These are phyloP conservation scores for Trichophyton verrucosum DNA, from an alignment of 2,329 filamentous ascomycete species.

Conservation along the genomic window DNA sequence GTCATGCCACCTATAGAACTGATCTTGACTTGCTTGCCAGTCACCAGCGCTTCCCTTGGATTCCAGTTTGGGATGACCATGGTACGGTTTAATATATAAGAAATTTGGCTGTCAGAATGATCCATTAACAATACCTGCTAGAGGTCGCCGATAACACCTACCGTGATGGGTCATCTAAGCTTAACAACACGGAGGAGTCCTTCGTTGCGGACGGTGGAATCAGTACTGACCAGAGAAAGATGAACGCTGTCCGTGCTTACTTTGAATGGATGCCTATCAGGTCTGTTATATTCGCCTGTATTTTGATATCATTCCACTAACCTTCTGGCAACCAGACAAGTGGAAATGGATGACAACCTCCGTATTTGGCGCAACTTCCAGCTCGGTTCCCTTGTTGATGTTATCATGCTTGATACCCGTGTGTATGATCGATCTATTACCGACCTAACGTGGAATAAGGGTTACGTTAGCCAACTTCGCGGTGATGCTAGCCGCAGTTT, in stretches of 20 bases:
- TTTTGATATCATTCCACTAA: conserved; percentile 1
- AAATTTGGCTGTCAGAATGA: neutral
- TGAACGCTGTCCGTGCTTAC: conserved; percentile 59
- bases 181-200: conserved; percentile 56
- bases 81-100: conserved; percentile 17
- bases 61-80: conserved; percentile 53
- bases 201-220: conserved; percentile 49
- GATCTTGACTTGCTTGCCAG: conserved; percentile 47
- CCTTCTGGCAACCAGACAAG: conserved; percentile 28
- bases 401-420: conserved; percentile 57
- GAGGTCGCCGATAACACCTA: conserved; percentile 55
- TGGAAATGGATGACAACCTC: conserved; percentile 57
- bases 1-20: conserved; percentile 48
- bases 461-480: conserved; percentile 50
- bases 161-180: conserved; percentile 45
- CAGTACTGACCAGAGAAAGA: conserved; percentile 60
- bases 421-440: conserved; percentile 58
- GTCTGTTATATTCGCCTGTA: conserved; percentile 12
- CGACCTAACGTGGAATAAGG: conserved; percentile 44
- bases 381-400: conserved; percentile 52
- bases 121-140: conserved; percentile 14
- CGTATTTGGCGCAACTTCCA: conserved; percentile 56
- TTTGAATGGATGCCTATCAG: conserved; percentile 55
- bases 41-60: conserved; percentile 49
- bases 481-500: conserved; percentile 56